Base-by-base conservation (phyloP, 2,329 filamentous ascomycete species). In the Arthroderma uncinatum region DNA sequence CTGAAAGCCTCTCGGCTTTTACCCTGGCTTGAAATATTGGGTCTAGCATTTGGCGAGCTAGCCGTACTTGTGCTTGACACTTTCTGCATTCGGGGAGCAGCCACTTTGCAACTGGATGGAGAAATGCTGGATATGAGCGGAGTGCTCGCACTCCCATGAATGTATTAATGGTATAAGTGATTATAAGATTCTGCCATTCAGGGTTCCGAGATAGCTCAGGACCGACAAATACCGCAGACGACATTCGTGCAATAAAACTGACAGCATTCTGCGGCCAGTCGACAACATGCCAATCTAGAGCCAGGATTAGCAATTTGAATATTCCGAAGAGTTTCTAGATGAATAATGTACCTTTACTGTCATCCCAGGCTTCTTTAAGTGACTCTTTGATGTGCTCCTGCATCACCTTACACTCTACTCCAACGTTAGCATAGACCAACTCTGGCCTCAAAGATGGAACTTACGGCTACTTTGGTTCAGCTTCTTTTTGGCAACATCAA, bases 121-220 rank as follows among this genome's bases (percentile, higher is more conserved):
- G 23, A n/a, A 54, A 33, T 21, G 16, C n/a, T 2, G 59, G 59
- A 39, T 54, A 62, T 34, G 57, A 36, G 8, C 54, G 53, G 4
- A 65, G 58, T 1, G 68, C 44, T 55, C 63, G 39, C 8, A 25
- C 54, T 50, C 65, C 53, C 6, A 61, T 3, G 55, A 62, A 62
- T 2, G 48, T 50, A 39, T 62, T 54, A 6, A 61, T 36, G 0
- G 62, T 62, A 33, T 64, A 63, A 19, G 40, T 48, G 9, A 59
- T 40, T 1, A 57, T 62, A 6, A 64, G 57, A 2, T 53, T 39
- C 5, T 61, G 54, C 62, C 63, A 65, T 21, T 58, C 53, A 4
- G 57, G 58, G 50, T 64, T 53, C 2, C 57, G 61, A 39, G 61
- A 62, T 25, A 64, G 9, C 4, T 62, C 33, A 6, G 59, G 53